Conservation (phyloP, 2,329 filamentous ascomycete species). For the Tolypocladium capitatum region DNA sequence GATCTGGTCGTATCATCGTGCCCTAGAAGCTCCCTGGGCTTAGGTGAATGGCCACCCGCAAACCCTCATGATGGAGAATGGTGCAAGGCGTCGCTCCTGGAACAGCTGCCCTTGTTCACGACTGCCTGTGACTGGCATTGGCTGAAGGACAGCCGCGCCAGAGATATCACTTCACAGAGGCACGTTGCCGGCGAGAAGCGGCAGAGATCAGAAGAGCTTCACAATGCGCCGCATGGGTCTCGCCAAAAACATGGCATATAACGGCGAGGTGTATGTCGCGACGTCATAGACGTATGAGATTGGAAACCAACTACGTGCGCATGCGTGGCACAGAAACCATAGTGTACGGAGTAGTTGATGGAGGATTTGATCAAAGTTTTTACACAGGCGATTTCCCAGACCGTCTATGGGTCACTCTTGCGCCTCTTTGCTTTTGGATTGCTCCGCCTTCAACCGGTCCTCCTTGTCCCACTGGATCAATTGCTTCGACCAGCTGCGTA, state of each 20-base stretch:
- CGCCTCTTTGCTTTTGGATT: constrained; percentile 14
- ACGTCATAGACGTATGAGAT: not conserved
- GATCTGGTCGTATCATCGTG: no score
- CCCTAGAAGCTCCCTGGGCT: no score
- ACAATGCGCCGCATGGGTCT: no score
- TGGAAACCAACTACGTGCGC: no score
- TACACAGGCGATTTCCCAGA: constrained; percentile 3
- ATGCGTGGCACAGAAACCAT: not conserved
- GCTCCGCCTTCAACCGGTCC: constrained; percentile 21
- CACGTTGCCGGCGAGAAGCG: not conserved
- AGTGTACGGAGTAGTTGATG: not conserved
- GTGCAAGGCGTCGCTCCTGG: no score
- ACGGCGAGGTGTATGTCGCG: not conserved
- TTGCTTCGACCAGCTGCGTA: constrained; percentile 30
- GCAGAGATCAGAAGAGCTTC: not conserved
- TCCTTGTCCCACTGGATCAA: constrained; percentile 31
- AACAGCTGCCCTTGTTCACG: not conserved
- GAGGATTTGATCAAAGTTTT: constrained; percentile 1
- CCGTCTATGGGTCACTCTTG: constrained; percentile 12
- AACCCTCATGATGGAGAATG: no score
- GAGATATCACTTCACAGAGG: not conserved
- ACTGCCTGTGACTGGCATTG: not conserved
- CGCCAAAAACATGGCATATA: not conserved
- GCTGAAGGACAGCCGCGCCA: not conserved
- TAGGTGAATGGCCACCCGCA: no score